Evolutionary conservation across 1,284 basidiomycete species (phyloP).

Genomic region (Moesziomyces parantarcticus): DNA sequence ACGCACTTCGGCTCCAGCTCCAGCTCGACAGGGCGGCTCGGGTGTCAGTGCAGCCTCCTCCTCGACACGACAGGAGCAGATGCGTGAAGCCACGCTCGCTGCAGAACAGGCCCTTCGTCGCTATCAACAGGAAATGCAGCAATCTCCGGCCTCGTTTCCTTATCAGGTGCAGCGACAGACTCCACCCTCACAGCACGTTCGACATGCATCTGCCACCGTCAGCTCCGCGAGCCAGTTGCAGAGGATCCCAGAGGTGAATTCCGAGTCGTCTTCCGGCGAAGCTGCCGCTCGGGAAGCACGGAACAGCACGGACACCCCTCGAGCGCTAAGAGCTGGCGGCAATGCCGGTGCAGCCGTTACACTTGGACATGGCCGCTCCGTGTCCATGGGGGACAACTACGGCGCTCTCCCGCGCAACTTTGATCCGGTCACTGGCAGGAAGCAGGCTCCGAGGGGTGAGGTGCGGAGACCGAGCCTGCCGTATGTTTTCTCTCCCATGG

Average conservation of each 20-base stretch:
- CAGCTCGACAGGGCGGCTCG: neutral
- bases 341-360: neutral
- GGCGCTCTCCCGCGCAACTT: constrained; percentile 38
- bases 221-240: constrained; percentile 10
- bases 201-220: constrained; percentile 15
- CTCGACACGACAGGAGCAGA: constrained; percentile 15
- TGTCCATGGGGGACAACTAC: constrained; percentile 23
- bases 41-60: constrained; percentile 11
- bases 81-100: constrained; percentile 19
- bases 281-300: constrained; percentile 2
- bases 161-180: constrained; percentile 22
- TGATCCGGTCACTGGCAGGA: constrained; percentile 39
- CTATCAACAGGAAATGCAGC: constrained; percentile 28
- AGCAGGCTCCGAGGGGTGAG: constrained; percentile 2
- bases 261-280: constrained; percentile 25
- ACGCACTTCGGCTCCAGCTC: no score
- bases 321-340: constrained; percentile 10
- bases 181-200: constrained; percentile 6
- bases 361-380: constrained; percentile 3
- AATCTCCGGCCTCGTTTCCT: constrained; percentile 5
- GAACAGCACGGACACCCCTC: constrained; percentile 4
- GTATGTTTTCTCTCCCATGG: constrained; percentile 25
- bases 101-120: constrained; percentile 19
- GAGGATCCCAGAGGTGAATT: constrained; percentile 21
- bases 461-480: constrained; percentile 30